Base-by-base conservation (phyloP, 768 basidiomycete genomes). In the Naganishia friedmannii region DNA sequence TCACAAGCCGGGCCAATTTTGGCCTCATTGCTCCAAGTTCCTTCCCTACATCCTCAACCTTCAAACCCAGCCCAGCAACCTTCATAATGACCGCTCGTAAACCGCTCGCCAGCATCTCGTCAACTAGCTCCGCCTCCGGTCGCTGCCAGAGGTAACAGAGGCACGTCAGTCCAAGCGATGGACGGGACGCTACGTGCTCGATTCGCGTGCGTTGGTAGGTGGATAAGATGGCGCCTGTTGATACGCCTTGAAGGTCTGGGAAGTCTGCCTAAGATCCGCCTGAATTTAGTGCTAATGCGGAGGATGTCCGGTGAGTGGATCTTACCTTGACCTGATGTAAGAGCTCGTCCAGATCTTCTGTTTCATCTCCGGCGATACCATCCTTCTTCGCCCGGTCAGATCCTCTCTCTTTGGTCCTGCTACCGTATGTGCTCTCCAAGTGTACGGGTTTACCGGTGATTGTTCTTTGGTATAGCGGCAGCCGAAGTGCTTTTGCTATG, bases 161-260 rank as follows among this genome's bases (percentile, higher is more conserved):
- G 5, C 92, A 86, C 0, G 88, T 90, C 10, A 98, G 80, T 1
- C 85, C 86, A 31, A 98, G 85, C 19, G 46, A 48, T 12, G 69
- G 69, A 21, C 96, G 87, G 13, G 86, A 86, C 77, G 93, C 96
- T 19, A 98, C 94, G 85, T 99, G 94, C 82, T 99, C 96, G 15
- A 99, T 93, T 66, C 96, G 87, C 21, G 97, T 89, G 29, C 96
- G 87, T 76, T 99, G 96, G 77, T 99, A 99, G 78, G 92, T 95
- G 32, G 96, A 98, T 37, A 98, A 86, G 70, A 99, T 99, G 6
- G 96, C 94, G 3, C 96, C 96, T 26, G 94, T 92, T 10, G 94
- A 91, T 29, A 98, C 90, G 10, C 88, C 95, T 79, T 88, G 83
- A 26, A 93, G 82, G 66, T 92, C 89, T 3, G 93, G 92, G 79